Percentiles rank a stretch among this genome's conserved stretches.
Evolutionary conservation across 768 basidiomycete genomes (phyloP).

Genomic region (Epithele typhae): DNA sequence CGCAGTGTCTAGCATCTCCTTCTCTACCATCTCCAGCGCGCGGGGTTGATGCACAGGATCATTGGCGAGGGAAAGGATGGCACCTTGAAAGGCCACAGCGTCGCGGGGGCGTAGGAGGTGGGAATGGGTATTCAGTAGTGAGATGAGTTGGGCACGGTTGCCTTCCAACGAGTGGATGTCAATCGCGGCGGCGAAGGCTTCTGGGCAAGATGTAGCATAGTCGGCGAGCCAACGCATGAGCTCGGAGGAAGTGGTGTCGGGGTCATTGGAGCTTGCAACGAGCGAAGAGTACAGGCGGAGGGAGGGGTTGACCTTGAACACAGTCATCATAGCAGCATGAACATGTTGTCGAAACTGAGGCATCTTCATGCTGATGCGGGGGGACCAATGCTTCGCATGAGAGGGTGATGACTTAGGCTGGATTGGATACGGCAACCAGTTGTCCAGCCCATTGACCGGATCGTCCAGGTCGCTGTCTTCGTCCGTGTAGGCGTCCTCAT

Average conservation of each 20-base stretch:
- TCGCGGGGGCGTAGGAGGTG: constrained; percentile 64
- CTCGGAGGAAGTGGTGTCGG: constrained; percentile 5
- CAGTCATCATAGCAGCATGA: constrained; percentile 36
- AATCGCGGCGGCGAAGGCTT: constrained; percentile 51
- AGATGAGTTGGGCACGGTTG: constrained; percentile 31
- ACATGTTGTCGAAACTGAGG: constrained; percentile 39
- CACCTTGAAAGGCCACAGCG: constrained; percentile 39
- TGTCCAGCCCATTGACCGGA: constrained; percentile 14
- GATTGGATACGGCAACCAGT: constrained; percentile 23
- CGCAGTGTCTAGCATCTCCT: constrained; percentile 46
- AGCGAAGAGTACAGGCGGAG: constrained; percentile 42
- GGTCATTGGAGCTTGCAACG: constrained; percentile 29
- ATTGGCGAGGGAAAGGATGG: constrained; percentile 35
- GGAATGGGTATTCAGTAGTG: constrained; percentile 41
- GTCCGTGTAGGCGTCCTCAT: constrained; percentile 17
- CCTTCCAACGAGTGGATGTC: constrained; percentile 42
- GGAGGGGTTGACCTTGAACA: constrained; percentile 52
- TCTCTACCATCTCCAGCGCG: constrained; percentile 43
- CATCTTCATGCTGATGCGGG: constrained; percentile 36
- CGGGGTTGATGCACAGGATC: constrained; percentile 26
- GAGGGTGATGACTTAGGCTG: constrained; percentile 16
- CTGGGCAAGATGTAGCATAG: constrained; percentile 45
- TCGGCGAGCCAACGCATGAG: constrained; percentile 32
- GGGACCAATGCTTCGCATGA: constrained; percentile 51
- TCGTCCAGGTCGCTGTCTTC: constrained; percentile 13